Percentiles rank a stretch among this genome's conserved stretches.
Conservation (phyloP, 129 eudicot species). For the Deinandra increscens region DNA sequence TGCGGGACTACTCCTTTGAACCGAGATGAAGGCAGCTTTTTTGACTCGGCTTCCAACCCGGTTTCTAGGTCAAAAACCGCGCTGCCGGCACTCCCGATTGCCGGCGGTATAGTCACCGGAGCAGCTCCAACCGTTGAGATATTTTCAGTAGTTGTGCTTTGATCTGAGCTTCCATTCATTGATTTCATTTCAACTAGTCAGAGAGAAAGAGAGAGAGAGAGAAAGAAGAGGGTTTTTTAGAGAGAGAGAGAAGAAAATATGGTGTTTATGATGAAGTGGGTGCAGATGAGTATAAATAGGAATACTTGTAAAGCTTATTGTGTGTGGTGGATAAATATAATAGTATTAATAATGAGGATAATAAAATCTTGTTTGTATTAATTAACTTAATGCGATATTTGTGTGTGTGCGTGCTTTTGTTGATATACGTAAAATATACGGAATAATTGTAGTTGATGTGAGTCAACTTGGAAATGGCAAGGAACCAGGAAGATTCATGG, state of each 20-base stretch:
- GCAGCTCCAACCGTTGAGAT: constrained; percentile 29
- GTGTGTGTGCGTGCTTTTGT: constrained; percentile 8
- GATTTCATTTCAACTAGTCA: background rate
- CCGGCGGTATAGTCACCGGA: constrained; percentile 41
- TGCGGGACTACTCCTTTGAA: constrained; percentile 98
- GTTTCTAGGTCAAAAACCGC: constrained; percentile 50
- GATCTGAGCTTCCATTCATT: constrained; percentile 66
- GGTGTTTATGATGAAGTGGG: constrained; percentile 25
- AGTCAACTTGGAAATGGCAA: too few species aligned
- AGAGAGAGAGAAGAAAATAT: background rate
- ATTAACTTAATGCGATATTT: constrained; percentile 21
- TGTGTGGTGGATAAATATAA: constrained; percentile 27
- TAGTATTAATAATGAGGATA: background rate
- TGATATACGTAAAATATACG: constrained; percentile 20
- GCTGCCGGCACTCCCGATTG: constrained; percentile 61
- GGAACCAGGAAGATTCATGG: too few species aligned
- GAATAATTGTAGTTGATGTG: too few species aligned
- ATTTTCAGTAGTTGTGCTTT: constrained; percentile 60
- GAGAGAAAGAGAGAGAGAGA: constrained; percentile 9
- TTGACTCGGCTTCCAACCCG: constrained; percentile 76
- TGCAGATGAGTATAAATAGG: constrained; percentile 51
- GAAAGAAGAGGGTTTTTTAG: background rate
- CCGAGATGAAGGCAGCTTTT: constrained; percentile 75
- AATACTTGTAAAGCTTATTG: constrained; percentile 21
- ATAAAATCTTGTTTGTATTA: constrained; percentile 10